phyloP scores from a whole-genome alignment of 1,139 yeast species.

The Yarrowia galli region DNA sequence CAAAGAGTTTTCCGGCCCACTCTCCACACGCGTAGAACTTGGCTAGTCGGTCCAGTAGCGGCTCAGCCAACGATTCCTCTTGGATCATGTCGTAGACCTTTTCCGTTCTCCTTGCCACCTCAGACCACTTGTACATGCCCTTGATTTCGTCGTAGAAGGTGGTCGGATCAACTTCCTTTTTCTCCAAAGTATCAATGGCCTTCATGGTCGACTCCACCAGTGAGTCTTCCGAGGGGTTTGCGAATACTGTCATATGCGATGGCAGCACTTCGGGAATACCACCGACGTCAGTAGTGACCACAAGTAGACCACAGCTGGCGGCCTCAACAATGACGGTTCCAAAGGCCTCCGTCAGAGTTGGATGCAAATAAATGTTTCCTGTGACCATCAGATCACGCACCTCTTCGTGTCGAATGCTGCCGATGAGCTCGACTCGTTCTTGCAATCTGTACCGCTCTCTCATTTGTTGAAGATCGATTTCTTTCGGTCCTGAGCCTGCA shows the following conservation, averaged over 20 bases:
- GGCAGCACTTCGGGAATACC: constrained; percentile 98
- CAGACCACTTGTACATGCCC: constrained; percentile 90
- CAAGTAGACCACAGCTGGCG: constrained; percentile 92
- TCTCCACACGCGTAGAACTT: constrained; percentile 77
- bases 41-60: constrained; percentile 61
- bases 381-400: constrained; percentile 92
- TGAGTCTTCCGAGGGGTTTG: constrained; percentile 84
- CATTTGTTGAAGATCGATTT: constrained; percentile 93
- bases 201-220: constrained; percentile 70
- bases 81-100: constrained; percentile 69
- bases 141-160: constrained; percentile 79
- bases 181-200: constrained; percentile 67
- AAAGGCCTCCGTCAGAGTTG: constrained; percentile 95
- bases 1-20: constrained; percentile 85
- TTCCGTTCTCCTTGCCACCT: constrained; percentile 87
- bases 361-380: constrained; percentile 94
- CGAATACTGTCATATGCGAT: constrained; percentile 89
- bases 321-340: constrained; percentile 98
- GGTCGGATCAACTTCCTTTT: constrained; percentile 70
- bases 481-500: constrained; percentile 98
- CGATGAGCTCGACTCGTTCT: constrained; percentile 84
- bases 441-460: constrained; percentile 85
- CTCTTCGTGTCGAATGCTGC: constrained; percentile 89
- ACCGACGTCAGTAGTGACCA: constrained; percentile 95
- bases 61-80: constrained; percentile 55